Percentiles rank a stretch among this genome's conserved stretches.
Evolutionary conservation across 805 yeast genomes (phyloP).

Genomic region (Lachancea meyersii): DNA sequence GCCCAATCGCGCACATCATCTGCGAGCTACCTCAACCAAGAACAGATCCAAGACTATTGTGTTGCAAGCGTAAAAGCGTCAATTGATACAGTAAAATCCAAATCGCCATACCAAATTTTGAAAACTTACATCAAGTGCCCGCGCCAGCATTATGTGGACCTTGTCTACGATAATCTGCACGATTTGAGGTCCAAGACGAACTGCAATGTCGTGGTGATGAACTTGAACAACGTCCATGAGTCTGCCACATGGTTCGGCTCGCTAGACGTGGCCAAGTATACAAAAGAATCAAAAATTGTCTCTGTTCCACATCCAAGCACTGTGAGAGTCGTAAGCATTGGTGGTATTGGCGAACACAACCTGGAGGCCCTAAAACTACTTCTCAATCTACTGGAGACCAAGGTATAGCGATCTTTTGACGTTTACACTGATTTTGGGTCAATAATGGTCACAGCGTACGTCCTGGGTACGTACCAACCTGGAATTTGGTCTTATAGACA

Average conservation of each 20-base stretch:
- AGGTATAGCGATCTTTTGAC: background rate
- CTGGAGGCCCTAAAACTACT: constrained; percentile 24
- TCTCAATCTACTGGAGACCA: constrained; percentile 1
- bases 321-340: constrained; percentile 27
- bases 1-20: constrained; percentile 6
- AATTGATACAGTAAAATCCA: constrained; percentile 21
- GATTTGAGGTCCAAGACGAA: constrained; percentile 30
- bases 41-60: constrained; percentile 29
- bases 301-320: constrained; percentile 31
- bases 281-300: constrained; percentile 15
- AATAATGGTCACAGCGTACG: constrained; percentile 2
- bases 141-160: constrained; percentile 25
- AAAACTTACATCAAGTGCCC: constrained; percentile 31
- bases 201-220: constrained; percentile 31
- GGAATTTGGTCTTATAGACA: background rate
- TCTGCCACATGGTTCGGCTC: constrained; percentile 29
- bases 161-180: constrained; percentile 25
- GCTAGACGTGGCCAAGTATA: constrained; percentile 16
- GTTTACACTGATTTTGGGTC: background rate
- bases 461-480: background rate
- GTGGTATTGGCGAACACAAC: constrained; percentile 32
- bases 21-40: constrained; percentile 24
- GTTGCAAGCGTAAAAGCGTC: constrained; percentile 26
- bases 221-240: constrained; percentile 32
- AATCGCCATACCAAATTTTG: constrained; percentile 29